Base-by-base conservation (phyloP, 768 basidiomycete species). In the Strobilomyces confusus region DNA sequence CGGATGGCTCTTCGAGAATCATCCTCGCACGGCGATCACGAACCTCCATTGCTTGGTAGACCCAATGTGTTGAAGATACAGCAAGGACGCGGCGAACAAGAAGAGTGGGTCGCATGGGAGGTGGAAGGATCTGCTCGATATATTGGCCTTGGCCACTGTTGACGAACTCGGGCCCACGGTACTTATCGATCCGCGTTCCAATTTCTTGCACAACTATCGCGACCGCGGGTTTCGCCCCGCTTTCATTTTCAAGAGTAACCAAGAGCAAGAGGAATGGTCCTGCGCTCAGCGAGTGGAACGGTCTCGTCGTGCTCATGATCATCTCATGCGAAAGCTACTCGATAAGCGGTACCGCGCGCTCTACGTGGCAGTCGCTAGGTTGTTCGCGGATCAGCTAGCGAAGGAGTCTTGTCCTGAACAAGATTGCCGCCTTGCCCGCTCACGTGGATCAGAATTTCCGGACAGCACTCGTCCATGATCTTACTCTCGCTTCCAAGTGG, bases 51-150 rank as follows among this genome's bases (percentile, higher is more conserved):
- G 73, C 52, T 72, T 87, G 5, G 78, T 84, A 36, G 71, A 76
- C 9, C 82, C 81, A 0, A 74, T 80, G 9, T 81, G 82, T 63
- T 45, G 52, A 5, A 65, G 65, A 25, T 33, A 55, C 15, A 17
- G 3, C 17, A 49, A 54, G 34, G 36, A 22, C 11, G 5, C 30
- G 13, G 22, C 44, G n/a, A 53, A 26, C 44, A 58, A 33, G 43
- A 32, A 30, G 23, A 33, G 62, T 26, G 49, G 58, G 19, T 54
- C 75, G 5, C 86, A 89, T 45, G 87, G 87, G 0, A 87, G 83
- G 60, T 89, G 84, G 83, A 88, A 90, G 62, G 87, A 89, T 58
- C 73, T 88, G 20, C 76, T 87, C 48, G 84, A 87, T 48, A 81
- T 89, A 45, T 72, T 89, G 5, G 75, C 80, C 5, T 74, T 89